Evolutionary conservation across 2,329 filamentous ascomycete genomes (phyloP).

Genomic region (Xylariomycetidae sp.): DNA sequence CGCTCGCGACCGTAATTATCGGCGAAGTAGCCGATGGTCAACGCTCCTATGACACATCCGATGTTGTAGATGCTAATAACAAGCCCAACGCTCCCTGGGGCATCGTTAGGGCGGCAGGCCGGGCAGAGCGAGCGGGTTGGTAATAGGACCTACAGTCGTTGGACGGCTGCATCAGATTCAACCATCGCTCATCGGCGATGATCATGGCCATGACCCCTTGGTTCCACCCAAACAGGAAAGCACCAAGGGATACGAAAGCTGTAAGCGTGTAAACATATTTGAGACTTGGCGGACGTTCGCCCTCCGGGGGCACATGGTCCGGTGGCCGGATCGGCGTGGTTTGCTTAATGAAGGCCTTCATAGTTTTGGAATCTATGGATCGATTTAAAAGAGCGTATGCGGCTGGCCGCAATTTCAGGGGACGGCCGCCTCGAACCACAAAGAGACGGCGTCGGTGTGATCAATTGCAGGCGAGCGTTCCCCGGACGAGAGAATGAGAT

Average conservation of each 20-base stretch:
- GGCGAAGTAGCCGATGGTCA: slow-evolving; percentile 23
- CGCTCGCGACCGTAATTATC: slow-evolving; percentile 24
- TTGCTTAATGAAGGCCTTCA: slow-evolving; percentile 21
- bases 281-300: slow-evolving; percentile 20
- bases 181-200: slow-evolving; percentile 25
- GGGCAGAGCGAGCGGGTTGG: too few relatives aligned
- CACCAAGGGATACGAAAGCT: slow-evolving; percentile 22
- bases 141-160: slow-evolving; percentile 22
- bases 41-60: slow-evolving; percentile 24
- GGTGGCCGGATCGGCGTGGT: slow-evolving; percentile 20
- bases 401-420: too few relatives aligned
- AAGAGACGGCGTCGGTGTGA: too few relatives aligned
- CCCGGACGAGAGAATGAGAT: too few relatives aligned
- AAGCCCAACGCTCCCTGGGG: slow-evolving; percentile 22
- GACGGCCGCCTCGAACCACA: too few relatives aligned
- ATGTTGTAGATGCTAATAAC: slow-evolving; percentile 28
- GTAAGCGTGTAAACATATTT: slow-evolving; percentile 26
- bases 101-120: too few relatives aligned
- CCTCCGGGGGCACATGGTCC: slow-evolving; percentile 3
- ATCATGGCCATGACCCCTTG: slow-evolving; percentile 29
- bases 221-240: slow-evolving; percentile 28
- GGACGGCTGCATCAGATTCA: slow-evolving; percentile 22
- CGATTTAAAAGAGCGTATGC: too few relatives aligned
- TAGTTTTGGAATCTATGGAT: too few relatives aligned
- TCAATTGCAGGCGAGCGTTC: too few relatives aligned